Conservation (phyloP, 2,329 filamentous ascomycete genomes). For the Podosphaera xanthii region DNA sequence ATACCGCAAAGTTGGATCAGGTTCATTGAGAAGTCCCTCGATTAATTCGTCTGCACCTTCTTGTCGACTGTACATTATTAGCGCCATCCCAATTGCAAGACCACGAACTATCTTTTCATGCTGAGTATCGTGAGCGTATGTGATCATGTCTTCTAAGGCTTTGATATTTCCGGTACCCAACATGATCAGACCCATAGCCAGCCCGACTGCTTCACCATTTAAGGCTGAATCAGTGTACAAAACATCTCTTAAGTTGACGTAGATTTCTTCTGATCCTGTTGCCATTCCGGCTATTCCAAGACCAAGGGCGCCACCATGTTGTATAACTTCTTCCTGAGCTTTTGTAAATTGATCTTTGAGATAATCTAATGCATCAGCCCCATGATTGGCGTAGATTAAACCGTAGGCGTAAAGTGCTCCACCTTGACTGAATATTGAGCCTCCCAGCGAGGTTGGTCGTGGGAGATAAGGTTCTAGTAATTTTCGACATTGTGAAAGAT, state of each 20-base stretch:
- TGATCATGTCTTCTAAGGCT: conserved; percentile 88
- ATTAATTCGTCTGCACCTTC: conserved; percentile 89
- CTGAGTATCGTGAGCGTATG: conserved; percentile 90
- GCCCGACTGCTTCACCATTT: conserved; percentile 86
- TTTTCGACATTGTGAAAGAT: conserved; percentile 80
- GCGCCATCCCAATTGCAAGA: conserved; percentile 82
- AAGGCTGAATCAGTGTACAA: conserved; percentile 86
- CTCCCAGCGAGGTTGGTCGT: conserved; percentile 48
- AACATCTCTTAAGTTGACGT: conserved; percentile 72
- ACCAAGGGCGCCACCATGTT: conserved; percentile 86
- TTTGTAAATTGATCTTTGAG: conserved; percentile 52
- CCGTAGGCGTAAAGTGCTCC: conserved; percentile 90
- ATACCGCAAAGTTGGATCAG: conserved; percentile 81
- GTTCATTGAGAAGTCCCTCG: conserved; percentile 76
- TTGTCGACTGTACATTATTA: conserved; percentile 95
- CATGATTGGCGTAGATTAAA: conserved; percentile 92
- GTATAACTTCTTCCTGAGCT: conserved; percentile 75
- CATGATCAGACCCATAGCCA: conserved; percentile 96
- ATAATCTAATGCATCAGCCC: conserved; percentile 68
- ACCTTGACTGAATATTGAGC: conserved; percentile 87
- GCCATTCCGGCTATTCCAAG: conserved; percentile 96
- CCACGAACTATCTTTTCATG: conserved; percentile 98
- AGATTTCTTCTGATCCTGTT: conserved; percentile 72
- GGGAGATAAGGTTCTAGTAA: conserved; percentile 88
- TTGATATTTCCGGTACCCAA: conserved; percentile 89